Evolutionary conservation across 2,329 filamentous ascomycete genomes (phyloP).

Genomic region (Diaporthe batatas): DNA sequence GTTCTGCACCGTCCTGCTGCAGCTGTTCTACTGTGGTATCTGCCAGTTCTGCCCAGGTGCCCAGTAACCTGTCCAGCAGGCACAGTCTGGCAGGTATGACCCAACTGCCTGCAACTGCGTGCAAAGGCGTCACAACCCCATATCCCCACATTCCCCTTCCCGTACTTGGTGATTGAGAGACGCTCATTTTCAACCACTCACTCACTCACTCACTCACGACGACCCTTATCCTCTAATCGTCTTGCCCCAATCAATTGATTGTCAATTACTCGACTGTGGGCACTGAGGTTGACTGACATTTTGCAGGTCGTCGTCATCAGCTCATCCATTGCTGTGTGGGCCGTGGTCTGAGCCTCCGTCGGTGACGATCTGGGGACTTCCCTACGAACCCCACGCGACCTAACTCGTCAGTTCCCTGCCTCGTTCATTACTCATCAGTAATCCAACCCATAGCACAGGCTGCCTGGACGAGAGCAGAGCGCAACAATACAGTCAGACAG

Average conservation of each 20-base stretch:
- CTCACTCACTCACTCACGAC: background rate
- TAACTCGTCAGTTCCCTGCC: constrained; percentile 6
- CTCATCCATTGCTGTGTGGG: background rate
- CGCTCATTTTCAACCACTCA: background rate
- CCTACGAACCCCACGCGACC: constrained; percentile 11
- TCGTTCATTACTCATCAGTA: background rate
- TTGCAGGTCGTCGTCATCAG: background rate
- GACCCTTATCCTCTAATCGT: background rate
- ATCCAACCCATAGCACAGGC: background rate
- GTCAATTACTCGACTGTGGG: background rate
- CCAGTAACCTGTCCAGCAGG: no score
- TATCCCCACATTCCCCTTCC: constrained; percentile 6
- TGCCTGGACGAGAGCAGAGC: background rate
- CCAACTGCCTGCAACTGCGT: background rate
- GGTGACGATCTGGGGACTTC: constrained; percentile 21
- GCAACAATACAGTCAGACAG: background rate
- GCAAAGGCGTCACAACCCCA: constrained; percentile 9
- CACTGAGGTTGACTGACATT: background rate
- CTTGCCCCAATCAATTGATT: background rate
- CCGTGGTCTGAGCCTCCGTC: constrained; percentile 12
- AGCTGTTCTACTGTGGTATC: background rate
- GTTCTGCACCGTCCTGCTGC: constrained; percentile 3
- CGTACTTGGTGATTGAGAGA: background rate
- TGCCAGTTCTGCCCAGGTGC: no score
- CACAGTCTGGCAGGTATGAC: background rate